A percentile compares a stretch with the other conserved stretches of the same genome.
phyloP scores from a whole-genome alignment of 2,329 filamentous ascomycete genomes.

The Curvularia sp. region DNA sequence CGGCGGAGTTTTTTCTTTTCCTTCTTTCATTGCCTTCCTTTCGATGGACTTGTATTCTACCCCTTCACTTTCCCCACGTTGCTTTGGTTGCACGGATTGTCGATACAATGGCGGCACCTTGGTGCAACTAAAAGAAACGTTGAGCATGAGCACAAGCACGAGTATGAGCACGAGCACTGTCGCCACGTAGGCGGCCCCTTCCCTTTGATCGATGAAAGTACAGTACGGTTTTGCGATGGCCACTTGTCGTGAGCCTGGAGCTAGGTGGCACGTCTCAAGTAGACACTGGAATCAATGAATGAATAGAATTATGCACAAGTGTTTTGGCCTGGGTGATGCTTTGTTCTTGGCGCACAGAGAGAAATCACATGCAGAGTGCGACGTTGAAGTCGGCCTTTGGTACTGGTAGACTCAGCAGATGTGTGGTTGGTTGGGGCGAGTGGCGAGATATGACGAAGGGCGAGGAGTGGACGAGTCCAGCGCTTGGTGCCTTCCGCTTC shows the following conservation, averaged over 20 bases:
- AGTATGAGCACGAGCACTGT: conserved; percentile 10
- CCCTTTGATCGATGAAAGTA: neutral
- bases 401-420: neutral
- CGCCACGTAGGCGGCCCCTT: conserved; percentile 9
- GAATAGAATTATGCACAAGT: neutral
- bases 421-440: neutral
- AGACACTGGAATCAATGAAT: conserved; percentile 1
- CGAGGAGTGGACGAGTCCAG: neutral
- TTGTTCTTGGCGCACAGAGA: neutral
- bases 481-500: conserved; percentile 18
- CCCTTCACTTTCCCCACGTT: conserved; percentile 20
- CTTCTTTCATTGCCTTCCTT: conserved; percentile 22
- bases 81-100: conserved; percentile 24
- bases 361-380: neutral
- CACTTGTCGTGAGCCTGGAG: conserved; percentile 23
- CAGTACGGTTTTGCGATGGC: conserved; percentile 4
- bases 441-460: conserved; percentile 6
- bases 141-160: conserved; percentile 19
- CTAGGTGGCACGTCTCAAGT: conserved; percentile 16
- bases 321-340: neutral
- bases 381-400: too few relatives aligned
- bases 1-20: conserved; percentile 19
- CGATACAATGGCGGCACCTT: conserved; percentile 22
- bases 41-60: conserved; percentile 19
- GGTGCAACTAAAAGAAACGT: conserved; percentile 28